Percentiles rank a stretch among this genome's conserved stretches.
These are phyloP conservation scores for Pyrenula aspistea DNA, from an alignment of 495 filamentous ascomycete species.

Conservation along the genomic window DNA sequence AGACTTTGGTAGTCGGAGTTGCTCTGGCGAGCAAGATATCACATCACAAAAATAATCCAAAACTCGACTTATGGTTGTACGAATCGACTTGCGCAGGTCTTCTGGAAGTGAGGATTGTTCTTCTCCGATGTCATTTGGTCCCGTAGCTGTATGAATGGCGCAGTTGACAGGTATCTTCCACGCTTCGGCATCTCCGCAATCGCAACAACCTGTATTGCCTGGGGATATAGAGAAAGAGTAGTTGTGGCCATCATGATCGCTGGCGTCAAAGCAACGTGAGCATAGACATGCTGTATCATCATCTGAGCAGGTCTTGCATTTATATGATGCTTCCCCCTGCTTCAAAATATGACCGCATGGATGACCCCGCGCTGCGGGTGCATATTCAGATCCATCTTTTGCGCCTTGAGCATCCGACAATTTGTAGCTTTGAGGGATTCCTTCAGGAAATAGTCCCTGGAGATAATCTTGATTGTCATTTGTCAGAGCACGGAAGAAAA, in stretches of 20 bases:
- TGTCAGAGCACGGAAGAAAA: slow-evolving; percentile 78
- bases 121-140: slow-evolving; percentile 28
- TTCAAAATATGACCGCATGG: slow-evolving; percentile 97
- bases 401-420: slow-evolving; percentile 81
- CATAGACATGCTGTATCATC: slow-evolving; percentile 83
- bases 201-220: slow-evolving; percentile 91
- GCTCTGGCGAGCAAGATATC: slow-evolving; percentile 93
- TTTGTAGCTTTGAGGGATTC: slow-evolving; percentile 58
- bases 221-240: slow-evolving; percentile 75
- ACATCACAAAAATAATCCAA: slow-evolving; percentile 96
- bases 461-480: slow-evolving; percentile 60
- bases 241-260: slow-evolving; percentile 88
- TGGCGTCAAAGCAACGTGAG: slow-evolving; percentile 85
- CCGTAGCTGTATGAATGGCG: slow-evolving; percentile 71
- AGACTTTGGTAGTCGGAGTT: slow-evolving; percentile 75
- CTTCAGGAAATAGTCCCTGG: slow-evolving; percentile 65
- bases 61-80: slow-evolving; percentile 70
- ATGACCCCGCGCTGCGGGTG: slow-evolving; percentile 79
- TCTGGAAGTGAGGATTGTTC: slow-evolving; percentile 46
- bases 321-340: slow-evolving; percentile 80
- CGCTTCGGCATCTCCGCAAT: slow-evolving; percentile 90
- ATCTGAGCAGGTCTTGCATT: slow-evolving; percentile 81
- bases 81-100: slow-evolving; percentile 62
- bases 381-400: slow-evolving; percentile 88
- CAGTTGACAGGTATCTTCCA: slow-evolving; percentile 84